Base-by-base conservation (phyloP, 805 yeast species). In the Wickerhamomyces subpelliculosus region DNA sequence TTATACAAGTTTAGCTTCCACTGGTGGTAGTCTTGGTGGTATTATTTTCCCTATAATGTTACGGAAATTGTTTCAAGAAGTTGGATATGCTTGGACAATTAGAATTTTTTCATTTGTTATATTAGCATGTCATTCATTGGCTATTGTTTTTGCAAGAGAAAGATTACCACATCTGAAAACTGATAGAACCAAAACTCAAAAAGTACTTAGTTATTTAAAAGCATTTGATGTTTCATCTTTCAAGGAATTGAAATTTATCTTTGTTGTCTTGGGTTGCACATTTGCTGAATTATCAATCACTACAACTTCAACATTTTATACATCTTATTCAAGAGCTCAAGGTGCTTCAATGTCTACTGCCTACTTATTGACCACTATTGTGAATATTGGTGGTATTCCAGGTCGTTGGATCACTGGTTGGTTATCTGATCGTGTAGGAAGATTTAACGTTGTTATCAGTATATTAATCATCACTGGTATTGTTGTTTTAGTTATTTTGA, bases 21-120 rank as follows among this genome's bases (percentile, higher is more conserved):
- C 61, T 23, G 76, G 76, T 22, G 76, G 74, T 8, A 62, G 72
- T 20, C 25, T 72, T 16, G 78, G 78, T 22, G 78, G 77, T 19
- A 57, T 67, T 41, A 42, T 68, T 14, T 71, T 72, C 59, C 78
- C 79, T 7, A 47, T 72, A 17, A 62, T 72, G 54, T 60, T 75
- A 39, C 59, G 72, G 36, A 54, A 60, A 19, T 55, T 75, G 26
- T 74, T 70, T 44, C 44, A 47, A 2, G 50, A 51, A 36, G 57
- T 63, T 27, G 79, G 80, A 0, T 75, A 60, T 47, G 54, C 61
- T 5, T 75, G 80, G 80, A 75, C 79, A 3, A 60, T 73, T 37
- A 54, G 80, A 47, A 60, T 65, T 11, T 46, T 72, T 27, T 75
- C 68, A 3, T 68, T 73, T 36, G 49, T 72, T 4, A 9, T 16